Base-by-base conservation (phyloP, 345 rosid species). In the Arabis alpina region DNA sequence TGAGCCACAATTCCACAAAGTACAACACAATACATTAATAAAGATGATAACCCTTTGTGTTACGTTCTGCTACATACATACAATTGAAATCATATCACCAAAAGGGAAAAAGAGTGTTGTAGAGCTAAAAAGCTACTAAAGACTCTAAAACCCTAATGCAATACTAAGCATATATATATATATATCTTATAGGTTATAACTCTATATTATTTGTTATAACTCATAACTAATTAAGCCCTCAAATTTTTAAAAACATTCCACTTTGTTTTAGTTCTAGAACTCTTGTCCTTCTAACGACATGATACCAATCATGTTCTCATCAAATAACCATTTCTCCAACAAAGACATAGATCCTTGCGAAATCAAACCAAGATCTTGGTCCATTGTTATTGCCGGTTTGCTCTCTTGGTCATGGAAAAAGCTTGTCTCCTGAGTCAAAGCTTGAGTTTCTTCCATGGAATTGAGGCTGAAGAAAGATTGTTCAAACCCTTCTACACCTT, bases 251-350 rank as follows among this genome's bases (percentile, higher is more conserved):
- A 36, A 45, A 32, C 27, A 37, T 40, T 28, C 69, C 65, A 45
- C 49, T 2, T 43, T 44, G 40, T 51, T 32, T 28, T 59, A n/a
- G 57, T 47, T 43, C 59, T 73, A 82, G 70, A 82, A 80, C 52
- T 63, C 58, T 60, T 61, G 51, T 44, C 82, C 89, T 48, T 70
- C 83, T 62, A 82, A 60, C 10, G 89, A 45, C 10, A 88, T 41
- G 78, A 82, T 63, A 74, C 69, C 74, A 58, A 80, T 54, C 57
- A 83, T 72, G 42, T 83, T 84, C 40, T 89, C 95, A 39, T 89
- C 95, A 71, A 85, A 79, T 34, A 86, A 80, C 95, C 95, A 89
- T 65, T 86, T 86, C 85, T 86, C 95, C 43, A 89, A 81, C 73
- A 86, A 61, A 12, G 76, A 67, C 39, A 89, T 71, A 11, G 92